Base-by-base conservation (phyloP, 1,284 basidiomycete species). In the Apiotrichum gracile region DNA sequence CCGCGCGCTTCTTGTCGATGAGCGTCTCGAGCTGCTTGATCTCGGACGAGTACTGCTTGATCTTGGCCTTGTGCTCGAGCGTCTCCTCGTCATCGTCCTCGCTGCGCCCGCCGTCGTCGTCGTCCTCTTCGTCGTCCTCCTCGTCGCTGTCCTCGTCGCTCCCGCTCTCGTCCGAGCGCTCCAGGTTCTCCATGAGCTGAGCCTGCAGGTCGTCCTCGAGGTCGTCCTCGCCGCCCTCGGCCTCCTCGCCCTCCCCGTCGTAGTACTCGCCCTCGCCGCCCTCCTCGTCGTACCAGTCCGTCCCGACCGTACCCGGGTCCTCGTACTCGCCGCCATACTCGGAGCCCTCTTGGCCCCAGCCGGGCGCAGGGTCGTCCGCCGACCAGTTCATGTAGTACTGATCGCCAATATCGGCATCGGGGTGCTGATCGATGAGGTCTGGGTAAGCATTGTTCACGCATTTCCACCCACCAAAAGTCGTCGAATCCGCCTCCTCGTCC, bases 21-120 rank as follows among this genome's bases (percentile, higher is more conserved):
- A 89, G 90, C 45, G 84, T 83, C 73, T 96, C 89, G 57, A 96
- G 76, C 69, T 93, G 90, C 50, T 85, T 80, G 60, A 94, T 91
- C 74, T 96, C 92, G 68, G 91, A 89, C 56, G 86, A 87, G 61
- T 94, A 76, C 49, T 93, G 74, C 65, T 87, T 87, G 69, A 84
- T 83, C 46, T 86, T 84, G 8, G 80, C 77, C 45, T 66, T 64
- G 45, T 67, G 65, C 58, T 72, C 70, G 25, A 67, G 67, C 48
- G 80, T 82, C 50, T 84, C 82, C 27, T 84, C 81, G 31, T 83
- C 85, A 38, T 85, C 85, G 35, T 88, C 87, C 84, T 83, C 17
- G 22, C 84, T 84, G 6, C 81, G 82, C 31, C 82, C 82, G 22
- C 83, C 83, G 19, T 85, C 84, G 4, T 86, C 84, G 9, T 86